phyloP scores from a whole-genome alignment of 345 rosid species.

The Euclidium syriacum region DNA sequence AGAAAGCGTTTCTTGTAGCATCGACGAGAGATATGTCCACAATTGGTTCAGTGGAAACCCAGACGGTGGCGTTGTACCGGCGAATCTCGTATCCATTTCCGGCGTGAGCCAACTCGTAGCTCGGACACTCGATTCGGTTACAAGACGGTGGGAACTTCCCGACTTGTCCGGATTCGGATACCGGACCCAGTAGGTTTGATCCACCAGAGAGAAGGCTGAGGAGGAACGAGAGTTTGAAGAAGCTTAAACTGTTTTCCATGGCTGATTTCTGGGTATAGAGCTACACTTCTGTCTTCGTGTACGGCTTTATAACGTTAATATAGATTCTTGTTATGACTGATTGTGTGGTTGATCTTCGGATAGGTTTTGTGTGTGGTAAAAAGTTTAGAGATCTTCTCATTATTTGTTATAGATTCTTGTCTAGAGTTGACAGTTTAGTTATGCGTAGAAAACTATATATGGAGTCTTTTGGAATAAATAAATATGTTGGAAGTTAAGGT shows the following conservation, averaged over 20 bases:
- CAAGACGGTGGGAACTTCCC: conserved; percentile 58
- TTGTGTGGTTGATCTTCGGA: conserved; percentile 30
- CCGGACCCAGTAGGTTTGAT: conserved; percentile 6
- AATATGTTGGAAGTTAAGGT: no score
- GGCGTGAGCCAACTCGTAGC: conserved; percentile 39
- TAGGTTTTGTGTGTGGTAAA: conserved; percentile 15
- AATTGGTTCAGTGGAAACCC: conserved; percentile 68
- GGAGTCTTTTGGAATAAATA: no score
- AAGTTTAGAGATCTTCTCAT: not conserved
- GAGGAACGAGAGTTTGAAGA: conserved; percentile 39
- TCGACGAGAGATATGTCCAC: conserved; percentile 69
- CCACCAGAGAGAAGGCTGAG: conserved; percentile 47
- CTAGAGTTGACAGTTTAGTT: no score
- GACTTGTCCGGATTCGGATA: not conserved
- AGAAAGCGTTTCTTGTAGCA: conserved; percentile 70
- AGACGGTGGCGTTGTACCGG: conserved; percentile 44
- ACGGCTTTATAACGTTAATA: not conserved
- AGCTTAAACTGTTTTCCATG: conserved; percentile 34
- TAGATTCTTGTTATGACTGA: not conserved
- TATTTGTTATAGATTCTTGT: no score
- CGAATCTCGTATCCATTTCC: conserved; percentile 75
- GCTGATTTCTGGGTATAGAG: not conserved
- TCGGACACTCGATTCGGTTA: conserved; percentile 75
- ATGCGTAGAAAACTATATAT: no score
- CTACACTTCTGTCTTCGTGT: not conserved